Conservation (phyloP, 2,329 filamentous ascomycete genomes). For the Ceratocystiopsis minuta region DNA sequence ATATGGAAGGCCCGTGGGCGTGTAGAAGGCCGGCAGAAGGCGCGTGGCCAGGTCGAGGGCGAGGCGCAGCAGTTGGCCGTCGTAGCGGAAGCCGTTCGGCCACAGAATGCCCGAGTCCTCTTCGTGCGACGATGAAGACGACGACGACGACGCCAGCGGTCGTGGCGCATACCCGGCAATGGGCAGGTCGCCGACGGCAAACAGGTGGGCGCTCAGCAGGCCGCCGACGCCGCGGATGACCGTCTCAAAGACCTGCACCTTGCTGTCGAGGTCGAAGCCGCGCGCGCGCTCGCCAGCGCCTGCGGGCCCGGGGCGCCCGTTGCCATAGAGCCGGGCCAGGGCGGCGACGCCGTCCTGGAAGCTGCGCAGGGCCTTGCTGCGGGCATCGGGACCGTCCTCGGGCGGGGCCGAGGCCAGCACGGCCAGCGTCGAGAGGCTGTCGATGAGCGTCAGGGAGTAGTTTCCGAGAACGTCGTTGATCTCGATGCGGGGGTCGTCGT, state of each 20-base stretch:
- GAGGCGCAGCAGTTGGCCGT: conserved; percentile 79
- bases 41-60: conserved; percentile 72
- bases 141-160: conserved; percentile 20
- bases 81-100: conserved; percentile 63
- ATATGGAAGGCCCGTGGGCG: conserved; percentile 79
- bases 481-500: conserved; percentile 58
- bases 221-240: conserved; percentile 88
- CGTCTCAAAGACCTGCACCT: conserved; percentile 96
- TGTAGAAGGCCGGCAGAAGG: conserved; percentile 81
- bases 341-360: conserved; percentile 68
- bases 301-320: conserved; percentile 50
- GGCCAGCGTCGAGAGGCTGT: conserved; percentile 84
- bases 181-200: conserved; percentile 77
- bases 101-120: conserved; percentile 35
- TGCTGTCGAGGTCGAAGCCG: conserved; percentile 90
- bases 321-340: conserved; percentile 70
- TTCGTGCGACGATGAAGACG: too few species aligned
- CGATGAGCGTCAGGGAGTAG: conserved; percentile 88
- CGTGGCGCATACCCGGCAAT: conserved; percentile 52
- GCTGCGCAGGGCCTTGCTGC: conserved; percentile 44
- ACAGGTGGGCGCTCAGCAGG: conserved; percentile 79
- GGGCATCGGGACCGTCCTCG: conserved; percentile 27
- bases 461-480: conserved; percentile 93
- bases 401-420: conserved; percentile 66
- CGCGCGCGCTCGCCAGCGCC: conserved; percentile 55